Evolutionary conservation across 1,284 basidiomycete genomes (phyloP).

Genomic region (Inonotus hispidus): DNA sequence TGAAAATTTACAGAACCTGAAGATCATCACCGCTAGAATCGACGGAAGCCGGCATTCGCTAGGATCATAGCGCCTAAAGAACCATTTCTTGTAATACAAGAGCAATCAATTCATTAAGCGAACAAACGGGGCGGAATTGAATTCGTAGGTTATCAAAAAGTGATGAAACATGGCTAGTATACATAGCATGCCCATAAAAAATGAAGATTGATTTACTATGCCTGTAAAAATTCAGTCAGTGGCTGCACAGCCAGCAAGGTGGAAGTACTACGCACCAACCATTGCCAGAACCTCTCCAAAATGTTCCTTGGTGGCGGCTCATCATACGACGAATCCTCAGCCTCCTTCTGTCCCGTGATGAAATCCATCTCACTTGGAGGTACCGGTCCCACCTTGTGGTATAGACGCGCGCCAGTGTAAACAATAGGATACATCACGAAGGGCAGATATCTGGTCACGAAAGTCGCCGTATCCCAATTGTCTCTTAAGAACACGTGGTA

Average conservation of each 20-base stretch:
- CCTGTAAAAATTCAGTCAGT: background rate
- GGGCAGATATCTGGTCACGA: conserved; percentile 78
- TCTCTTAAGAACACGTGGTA: conserved; percentile 72
- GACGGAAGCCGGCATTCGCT: background rate
- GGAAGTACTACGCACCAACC: conserved; percentile 50
- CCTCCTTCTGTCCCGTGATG: conserved; percentile 59
- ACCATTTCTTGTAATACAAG: too few species aligned
- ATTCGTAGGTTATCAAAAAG: background rate
- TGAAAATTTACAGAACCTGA: background rate
- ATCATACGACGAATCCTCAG: conserved; percentile 65
- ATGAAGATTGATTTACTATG: background rate
- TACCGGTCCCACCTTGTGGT: conserved; percentile 43
- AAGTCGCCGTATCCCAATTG: conserved; percentile 52
- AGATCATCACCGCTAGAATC: background rate
- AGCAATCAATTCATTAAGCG: background rate
- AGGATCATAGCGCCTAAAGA: too few species aligned
- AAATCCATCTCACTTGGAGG: conserved; percentile 74
- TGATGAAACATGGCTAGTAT: background rate
- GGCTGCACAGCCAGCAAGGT: background rate
- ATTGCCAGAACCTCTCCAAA: conserved; percentile 63
- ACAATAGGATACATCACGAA: conserved; percentile 71
- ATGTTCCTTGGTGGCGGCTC: conserved; percentile 66
- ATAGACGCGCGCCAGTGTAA: conserved; percentile 54
- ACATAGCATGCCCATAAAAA: background rate
- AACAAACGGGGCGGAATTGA: background rate